phyloP scores from a whole-genome alignment of 176 grass and related monocot genomes.

The Pontederia crassipes region DNA sequence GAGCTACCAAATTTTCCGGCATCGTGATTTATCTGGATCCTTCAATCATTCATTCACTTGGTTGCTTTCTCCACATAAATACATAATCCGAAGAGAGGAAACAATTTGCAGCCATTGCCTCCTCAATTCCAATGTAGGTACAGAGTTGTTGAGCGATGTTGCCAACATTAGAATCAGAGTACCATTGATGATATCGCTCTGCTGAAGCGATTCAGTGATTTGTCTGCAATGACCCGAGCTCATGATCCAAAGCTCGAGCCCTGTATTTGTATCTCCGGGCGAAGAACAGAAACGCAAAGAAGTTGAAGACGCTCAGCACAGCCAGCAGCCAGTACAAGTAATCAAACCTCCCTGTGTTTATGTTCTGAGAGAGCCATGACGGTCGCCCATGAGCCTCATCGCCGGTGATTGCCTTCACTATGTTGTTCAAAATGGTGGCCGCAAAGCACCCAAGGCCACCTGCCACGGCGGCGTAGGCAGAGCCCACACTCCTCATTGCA shows the following conservation, averaged over 20 bases:
- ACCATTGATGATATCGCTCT: too few relatives aligned
- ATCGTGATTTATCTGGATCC: too few relatives aligned
- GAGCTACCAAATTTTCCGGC: too few relatives aligned
- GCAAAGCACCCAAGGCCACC: slow-evolving; percentile 82
- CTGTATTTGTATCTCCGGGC: slow-evolving; percentile 69
- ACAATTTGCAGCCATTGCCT: too few relatives aligned
- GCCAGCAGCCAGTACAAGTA: slow-evolving; percentile 81
- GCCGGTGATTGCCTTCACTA: slow-evolving; percentile 51
- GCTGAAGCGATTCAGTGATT: too few relatives aligned
- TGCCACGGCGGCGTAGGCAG: slow-evolving; percentile 78
- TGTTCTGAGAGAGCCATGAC: slow-evolving; percentile 85
- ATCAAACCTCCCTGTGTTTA: slow-evolving; percentile 72
- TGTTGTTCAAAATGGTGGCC: slow-evolving; percentile 65
- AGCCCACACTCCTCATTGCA: slow-evolving; percentile 82
- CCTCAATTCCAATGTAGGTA: too few relatives aligned
- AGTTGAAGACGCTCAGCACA: slow-evolving; percentile 55
- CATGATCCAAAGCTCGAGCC: not conserved
- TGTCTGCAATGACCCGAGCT: too few relatives aligned
- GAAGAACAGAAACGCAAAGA: slow-evolving; percentile 51
- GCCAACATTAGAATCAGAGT: too few relatives aligned
- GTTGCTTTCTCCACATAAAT: too few relatives aligned
- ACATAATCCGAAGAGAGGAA: too few relatives aligned
- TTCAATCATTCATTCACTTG: too few relatives aligned
- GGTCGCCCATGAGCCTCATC: slow-evolving; percentile 23
- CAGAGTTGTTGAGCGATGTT: too few relatives aligned